Evolutionary conservation across 441 rosid species (phyloP), one percentile per base, ranked within the genome.

Genomic region (Dalechampia spathulata): DNA sequence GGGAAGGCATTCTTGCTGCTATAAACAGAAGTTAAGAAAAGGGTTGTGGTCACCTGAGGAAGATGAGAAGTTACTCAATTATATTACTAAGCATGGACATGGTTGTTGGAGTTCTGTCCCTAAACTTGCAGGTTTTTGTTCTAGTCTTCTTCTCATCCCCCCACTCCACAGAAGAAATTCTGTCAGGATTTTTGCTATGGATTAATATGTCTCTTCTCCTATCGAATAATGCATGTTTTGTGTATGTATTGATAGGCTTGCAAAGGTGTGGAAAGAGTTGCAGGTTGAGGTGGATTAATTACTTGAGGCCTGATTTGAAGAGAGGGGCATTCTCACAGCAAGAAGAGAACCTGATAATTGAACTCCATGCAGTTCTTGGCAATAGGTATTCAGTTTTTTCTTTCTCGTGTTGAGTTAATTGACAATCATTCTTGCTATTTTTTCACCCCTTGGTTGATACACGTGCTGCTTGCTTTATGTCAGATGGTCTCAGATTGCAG

Each of bases 61-160:
- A 81, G 96, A 87, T 51, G 90, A 82, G 74, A 87, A 83, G 54
- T 88, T 87, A 58, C 79, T 85, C 22, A 79, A 64, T 69, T 76
- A 81, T 64, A 85, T 88, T 52, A 77, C 83, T 17, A 81, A 68
- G 49, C 79, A 75, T 45, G 96, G 96, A 6, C 91, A 77, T 70
- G 96, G 94, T 3, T 88, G 96, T 43, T 88, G 96, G 96, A 85
- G 96, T 69, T 81, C 94, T 62, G 96, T 88, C 62, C 96, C 96
- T 41, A 85, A 80, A 68, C 74, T 76, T 6, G 94, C 96, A 17
- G 96, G 96, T 87, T 62, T 38, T 12, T 40, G 10, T 11, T 5
- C 34, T 30, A 4, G 34, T n/a, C n/a, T n/a, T n/a, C n/a, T n/a
- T n/a, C n/a, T n/a, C n/a, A n/a, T n/a, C n/a, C n/a, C n/a, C n/a